A percentile compares a stretch with the other conserved stretches of the same genome.
phyloP scores from a whole-genome alignment of 2,329 filamentous ascomycete genomes.

The Colletotrichum liriopes region DNA sequence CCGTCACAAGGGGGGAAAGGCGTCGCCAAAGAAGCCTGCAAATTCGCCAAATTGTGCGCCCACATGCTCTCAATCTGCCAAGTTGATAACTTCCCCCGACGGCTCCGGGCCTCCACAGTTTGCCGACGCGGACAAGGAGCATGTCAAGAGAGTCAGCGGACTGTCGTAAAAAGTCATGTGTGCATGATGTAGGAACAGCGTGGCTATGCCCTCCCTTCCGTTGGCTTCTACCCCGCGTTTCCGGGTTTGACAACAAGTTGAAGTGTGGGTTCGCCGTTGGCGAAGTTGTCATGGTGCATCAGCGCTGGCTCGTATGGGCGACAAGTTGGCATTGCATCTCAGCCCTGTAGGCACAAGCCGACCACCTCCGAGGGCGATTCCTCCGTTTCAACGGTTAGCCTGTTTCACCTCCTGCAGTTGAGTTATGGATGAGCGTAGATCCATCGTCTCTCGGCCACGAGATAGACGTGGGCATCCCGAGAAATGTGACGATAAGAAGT shows the following conservation, averaged over 20 bases:
- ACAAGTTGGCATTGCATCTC: conserved; percentile 21
- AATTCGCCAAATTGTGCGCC: not conserved
- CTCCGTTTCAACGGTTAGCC: conserved; percentile 30
- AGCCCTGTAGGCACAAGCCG: conserved; percentile 33
- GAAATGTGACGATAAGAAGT: conserved; percentile 10
- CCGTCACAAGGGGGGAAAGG: not conserved
- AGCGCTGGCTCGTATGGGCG: conserved; percentile 17
- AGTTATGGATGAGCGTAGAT: conserved; percentile 18
- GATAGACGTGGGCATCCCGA: not conserved
- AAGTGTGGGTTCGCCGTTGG: conserved; percentile 12
- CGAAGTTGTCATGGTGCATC: conserved; percentile 30
- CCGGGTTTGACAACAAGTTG: conserved; percentile 5
- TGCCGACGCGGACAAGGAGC: not conserved
- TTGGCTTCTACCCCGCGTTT: conserved; percentile 34
- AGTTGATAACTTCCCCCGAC: conserved; percentile 14
- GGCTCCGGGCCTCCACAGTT: conserved; percentile 22
- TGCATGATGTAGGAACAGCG: conserved; percentile 18
- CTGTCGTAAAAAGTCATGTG: conserved; percentile 15
- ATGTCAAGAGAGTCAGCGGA: conserved; percentile 4
- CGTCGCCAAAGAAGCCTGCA: not conserved
- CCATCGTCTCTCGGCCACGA: conserved; percentile 10
- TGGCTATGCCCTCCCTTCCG: conserved; percentile 36
- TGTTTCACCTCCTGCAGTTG: conserved; percentile 36
- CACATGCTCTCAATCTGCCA: conserved; percentile 17
- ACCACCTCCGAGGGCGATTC: conserved; percentile 8